Evolutionary conservation across 176 grass and related monocot species (phyloP).

Genomic region (Alopecurus myosuroides): DNA sequence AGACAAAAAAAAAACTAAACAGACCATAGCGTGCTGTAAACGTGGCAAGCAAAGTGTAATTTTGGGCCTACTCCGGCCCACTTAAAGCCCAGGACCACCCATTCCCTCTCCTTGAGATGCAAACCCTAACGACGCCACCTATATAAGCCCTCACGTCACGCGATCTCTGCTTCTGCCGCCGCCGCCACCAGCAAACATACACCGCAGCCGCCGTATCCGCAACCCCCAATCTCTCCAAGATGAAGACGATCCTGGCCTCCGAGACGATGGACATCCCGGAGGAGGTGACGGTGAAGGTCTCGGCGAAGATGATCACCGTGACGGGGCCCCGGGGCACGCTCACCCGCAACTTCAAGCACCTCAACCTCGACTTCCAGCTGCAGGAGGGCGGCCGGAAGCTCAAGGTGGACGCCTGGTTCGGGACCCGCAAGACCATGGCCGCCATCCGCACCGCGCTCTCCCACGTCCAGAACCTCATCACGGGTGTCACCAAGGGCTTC

Average conservation of each 20-base stretch:
- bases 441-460: constrained; percentile 84
- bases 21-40: too few species aligned
- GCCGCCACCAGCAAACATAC: not conserved
- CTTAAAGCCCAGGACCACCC: not conserved
- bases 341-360: constrained; percentile 71
- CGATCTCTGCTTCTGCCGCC: not conserved
- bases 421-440: constrained; percentile 67
- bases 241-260: constrained; percentile 78
- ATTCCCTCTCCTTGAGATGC: too few species aligned
- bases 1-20: too few species aligned
- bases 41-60: too few species aligned
- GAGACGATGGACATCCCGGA: constrained; percentile 77
- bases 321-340: constrained; percentile 67
- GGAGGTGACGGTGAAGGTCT: constrained; percentile 63
- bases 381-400: constrained; percentile 52
- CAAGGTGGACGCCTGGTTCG: constrained; percentile 75
- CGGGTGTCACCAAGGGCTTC: constrained; percentile 72
- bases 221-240: not conserved
- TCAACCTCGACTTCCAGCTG: constrained; percentile 82
- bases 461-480: constrained; percentile 87
- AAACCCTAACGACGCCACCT: not conserved
- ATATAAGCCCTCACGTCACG: not conserved
- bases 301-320: constrained; percentile 61
- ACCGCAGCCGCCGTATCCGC: constrained; percentile 20
- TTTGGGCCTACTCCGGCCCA: not conserved